These are phyloP conservation scores for Pichia sp. DNA, from an alignment of 1,139 yeast species.

Conservation along the genomic window DNA sequence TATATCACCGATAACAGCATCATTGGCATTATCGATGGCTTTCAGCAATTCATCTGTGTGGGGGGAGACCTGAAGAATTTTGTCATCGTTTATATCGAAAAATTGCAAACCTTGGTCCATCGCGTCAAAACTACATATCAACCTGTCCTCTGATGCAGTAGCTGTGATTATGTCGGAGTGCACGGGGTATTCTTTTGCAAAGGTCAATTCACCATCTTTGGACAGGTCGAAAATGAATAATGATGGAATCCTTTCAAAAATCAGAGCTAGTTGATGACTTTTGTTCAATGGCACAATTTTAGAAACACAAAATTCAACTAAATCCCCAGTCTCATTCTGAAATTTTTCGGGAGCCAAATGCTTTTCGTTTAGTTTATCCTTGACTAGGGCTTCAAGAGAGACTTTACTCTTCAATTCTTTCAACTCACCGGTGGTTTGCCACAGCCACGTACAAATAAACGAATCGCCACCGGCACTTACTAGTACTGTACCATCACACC, in stretches of 20 bases:
- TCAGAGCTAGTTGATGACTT: constrained; percentile 28
- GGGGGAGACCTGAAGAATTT: constrained; percentile 35
- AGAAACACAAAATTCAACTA: constrained; percentile 52
- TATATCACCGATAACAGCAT: constrained; percentile 29
- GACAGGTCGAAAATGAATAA: constrained; percentile 26
- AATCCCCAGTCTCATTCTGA: constrained; percentile 47
- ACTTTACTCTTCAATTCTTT: constrained; percentile 44
- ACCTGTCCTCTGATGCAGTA: constrained; percentile 21
- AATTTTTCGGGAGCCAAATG: constrained; percentile 70
- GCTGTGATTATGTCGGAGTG: constrained; percentile 25
- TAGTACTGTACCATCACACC: constrained; percentile 44
- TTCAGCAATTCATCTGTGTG: constrained; percentile 20
- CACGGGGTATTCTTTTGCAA: constrained; percentile 33
- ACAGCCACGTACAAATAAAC: constrained; percentile 72
- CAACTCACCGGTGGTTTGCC: constrained; percentile 31
- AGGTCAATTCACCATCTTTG: constrained; percentile 31
- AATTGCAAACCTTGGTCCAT: constrained; percentile 40
- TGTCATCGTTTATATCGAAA: constrained; percentile 38
- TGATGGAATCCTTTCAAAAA: constrained; percentile 28
- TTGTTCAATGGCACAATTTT: constrained; percentile 38
- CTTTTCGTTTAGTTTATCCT: constrained; percentile 46
- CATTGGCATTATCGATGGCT: constrained; percentile 22
- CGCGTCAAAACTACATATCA: constrained; percentile 33
- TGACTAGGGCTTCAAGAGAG: constrained; percentile 45
- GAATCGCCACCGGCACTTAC: constrained; percentile 92